Base-by-base conservation (phyloP, 2,329 filamentous ascomycete genomes). In the Xylaria sp. region DNA sequence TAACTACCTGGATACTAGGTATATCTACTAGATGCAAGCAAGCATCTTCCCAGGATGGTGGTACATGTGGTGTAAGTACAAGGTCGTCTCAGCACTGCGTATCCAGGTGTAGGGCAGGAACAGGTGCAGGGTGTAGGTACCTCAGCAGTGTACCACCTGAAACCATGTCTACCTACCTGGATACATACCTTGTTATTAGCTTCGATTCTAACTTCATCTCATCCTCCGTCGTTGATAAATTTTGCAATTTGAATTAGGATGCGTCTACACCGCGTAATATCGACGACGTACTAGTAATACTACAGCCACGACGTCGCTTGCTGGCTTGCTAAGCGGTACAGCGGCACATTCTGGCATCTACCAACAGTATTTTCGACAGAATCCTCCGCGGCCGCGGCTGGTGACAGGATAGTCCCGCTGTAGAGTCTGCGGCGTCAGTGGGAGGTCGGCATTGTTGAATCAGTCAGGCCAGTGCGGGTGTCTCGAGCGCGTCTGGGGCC, bases 341-440 rank as follows among this genome's bases (percentile, higher is more conserved):
- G 42, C 11, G 61, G 56, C 61, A 47, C 61, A 49, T 61, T 36
- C 39, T 15, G 17, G 2, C 27, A 11, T 51, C 31, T 2, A 49
- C 65, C 39, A 61, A 61, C 61, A 53, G 51, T 20, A 15, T 22
- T 42, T 22, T 57, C 20, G 29, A 55, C 27, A 42, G 27, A 29
- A 57, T 64, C 50, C 51, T 29, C 22, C 44, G 22, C 39, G 29
- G 22, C 50, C 49, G 20, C 53, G 55, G 65, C 55, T 60, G 44
- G 44, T 64, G 50, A 36, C 65, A 60, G 61, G 49, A 36, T 29
- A 5, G n/a, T 63, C 33, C 64, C 64, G 59, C 25, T 54, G 49
- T 56, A 60, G 55, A 63, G 54, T 44, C 44, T 65, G 55, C 22
- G 11, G 44, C 50, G 11, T 17, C n/a, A 36, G 29, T 17, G 15